Conservation (phyloP, 345 rosid genomes). For the Salix caprea region DNA sequence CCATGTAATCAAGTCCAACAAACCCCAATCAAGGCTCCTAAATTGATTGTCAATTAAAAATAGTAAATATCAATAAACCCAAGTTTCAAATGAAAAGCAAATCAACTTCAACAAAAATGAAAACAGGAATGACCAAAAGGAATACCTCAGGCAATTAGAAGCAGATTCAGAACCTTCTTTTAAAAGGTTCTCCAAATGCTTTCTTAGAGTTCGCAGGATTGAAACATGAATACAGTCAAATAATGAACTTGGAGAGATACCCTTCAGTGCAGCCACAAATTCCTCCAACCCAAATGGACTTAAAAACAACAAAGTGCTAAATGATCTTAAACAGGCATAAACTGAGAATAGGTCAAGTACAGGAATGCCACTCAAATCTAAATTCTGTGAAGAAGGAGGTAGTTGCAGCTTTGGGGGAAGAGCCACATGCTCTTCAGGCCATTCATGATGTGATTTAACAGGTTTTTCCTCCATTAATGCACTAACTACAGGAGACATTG, state of each 20-base stretch:
- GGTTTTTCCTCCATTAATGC: slow-evolving; percentile 54
- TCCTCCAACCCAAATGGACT: slow-evolving; percentile 93
- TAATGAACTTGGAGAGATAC: slow-evolving; percentile 48
- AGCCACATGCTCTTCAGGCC: slow-evolving; percentile 37
- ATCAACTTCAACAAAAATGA: not conserved
- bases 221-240: slow-evolving; percentile 82
- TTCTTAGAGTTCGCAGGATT: slow-evolving; percentile 66
- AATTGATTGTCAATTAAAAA: slow-evolving; percentile 30
- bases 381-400: slow-evolving; percentile 64
- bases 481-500: slow-evolving; percentile 53
- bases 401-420: slow-evolving; percentile 58
- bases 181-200: slow-evolving; percentile 66
- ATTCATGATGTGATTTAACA: slow-evolving; percentile 14
- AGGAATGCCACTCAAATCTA: slow-evolving; percentile 61
- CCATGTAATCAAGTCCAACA: slow-evolving; percentile 76
- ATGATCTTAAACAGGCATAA: slow-evolving; percentile 83
- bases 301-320: slow-evolving; percentile 72
- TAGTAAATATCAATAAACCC: slow-evolving; percentile 18
- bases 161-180: slow-evolving; percentile 80
- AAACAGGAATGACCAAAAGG: slow-evolving; percentile 9
- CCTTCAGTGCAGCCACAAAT: slow-evolving; percentile 66
- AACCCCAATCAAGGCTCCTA: slow-evolving; percentile 93
- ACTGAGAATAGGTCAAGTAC: slow-evolving; percentile 61
- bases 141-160: slow-evolving; percentile 83
- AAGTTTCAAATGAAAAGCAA: slow-evolving; percentile 1